Conservation (phyloP, 225 moss, liverwort and hornwort genomes). For the Bryoerythrophyllum caledonicum region DNA sequence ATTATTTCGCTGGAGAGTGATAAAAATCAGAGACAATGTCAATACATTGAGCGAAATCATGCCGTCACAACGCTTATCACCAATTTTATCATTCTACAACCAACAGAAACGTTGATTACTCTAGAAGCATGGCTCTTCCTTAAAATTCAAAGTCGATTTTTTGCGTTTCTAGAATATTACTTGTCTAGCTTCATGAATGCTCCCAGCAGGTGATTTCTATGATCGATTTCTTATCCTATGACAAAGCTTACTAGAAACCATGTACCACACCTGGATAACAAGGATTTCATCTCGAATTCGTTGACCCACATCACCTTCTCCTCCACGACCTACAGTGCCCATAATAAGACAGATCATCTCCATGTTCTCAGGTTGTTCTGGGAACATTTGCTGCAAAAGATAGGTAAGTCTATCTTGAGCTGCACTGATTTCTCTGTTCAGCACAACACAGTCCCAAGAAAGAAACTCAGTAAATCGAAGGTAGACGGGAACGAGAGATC, state of each 20-base stretch:
- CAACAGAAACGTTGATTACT: not conserved
- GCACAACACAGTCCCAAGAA: slow-evolving; percentile 21
- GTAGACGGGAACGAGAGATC: not conserved
- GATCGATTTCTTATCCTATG: not conserved
- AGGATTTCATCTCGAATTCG: slow-evolving; percentile 97
- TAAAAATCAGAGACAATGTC: not conserved
- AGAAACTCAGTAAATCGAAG: slow-evolving; percentile 13
- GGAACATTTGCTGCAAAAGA: slow-evolving; percentile 61
- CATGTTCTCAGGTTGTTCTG: slow-evolving; percentile 81
- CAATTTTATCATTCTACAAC: not conserved
- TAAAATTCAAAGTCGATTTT: not conserved
- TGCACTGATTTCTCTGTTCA: slow-evolving; percentile 92
- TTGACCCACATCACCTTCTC: slow-evolving; percentile 95
- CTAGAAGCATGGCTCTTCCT: not conserved
- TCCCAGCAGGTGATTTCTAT: not conserved
- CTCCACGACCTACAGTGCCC: slow-evolving; percentile 94
- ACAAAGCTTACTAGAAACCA: slow-evolving; percentile 2
- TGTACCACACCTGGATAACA: slow-evolving; percentile 68
- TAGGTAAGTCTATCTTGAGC: slow-evolving; percentile 90
- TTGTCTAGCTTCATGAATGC: not conserved
- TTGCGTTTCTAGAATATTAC: not conserved
- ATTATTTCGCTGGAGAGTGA: slow-evolving; percentile 70
- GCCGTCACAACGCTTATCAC: not conserved
- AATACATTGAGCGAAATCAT: slow-evolving; percentile 10
- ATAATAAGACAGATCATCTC: slow-evolving; percentile 86